Evolutionary conservation across 1,284 basidiomycete species (phyloP), one percentile per base, ranked within the genome.

Genomic region (Golubevia pallescens): DNA sequence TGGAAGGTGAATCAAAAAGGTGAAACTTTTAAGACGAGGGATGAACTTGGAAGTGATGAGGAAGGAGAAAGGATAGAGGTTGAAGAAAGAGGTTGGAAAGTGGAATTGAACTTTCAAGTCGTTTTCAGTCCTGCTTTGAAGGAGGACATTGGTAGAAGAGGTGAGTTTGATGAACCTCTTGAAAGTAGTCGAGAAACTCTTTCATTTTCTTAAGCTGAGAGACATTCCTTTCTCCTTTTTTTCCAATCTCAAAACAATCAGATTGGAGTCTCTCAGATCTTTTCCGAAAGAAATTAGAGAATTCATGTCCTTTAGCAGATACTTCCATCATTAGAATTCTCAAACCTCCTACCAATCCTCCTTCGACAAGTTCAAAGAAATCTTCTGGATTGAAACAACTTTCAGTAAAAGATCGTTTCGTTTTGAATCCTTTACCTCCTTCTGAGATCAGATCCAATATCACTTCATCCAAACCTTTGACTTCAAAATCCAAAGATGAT

Each of bases 71-170:
- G 13, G 56, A 24, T n/a, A 21, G 16, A 16, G 13, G 59, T 2
- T 0, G 60, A 86, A 1, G 42, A 80, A 72, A 55, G 90, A 89
- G 65, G 63, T 4, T 88, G 93, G 14, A 89, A 91, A 77, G 87
- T 97, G 62, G 88, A 88, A 67, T 86, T 98, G 57, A 90, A 90
- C n/a, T 91, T 93, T 77, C 93, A 94, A 74, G 90, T 91, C 1
- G 91, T 97, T 2, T 89, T 92, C 24, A 91, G 96, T 81, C 92
- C 95, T 10, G 87, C n/a, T n/a, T n/a, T n/a, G n/a, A n/a, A n/a
- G n/a, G n/a, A n/a, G n/a, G n/a, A n/a, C n/a, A n/a, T n/a, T n/a
- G n/a, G n/a, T n/a, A n/a, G n/a, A n/a, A n/a, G n/a, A n/a, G n/a
- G n/a, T n/a, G n/a, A n/a, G n/a, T n/a, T n/a, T n/a, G n/a, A n/a